Percentiles rank a stretch among this genome's conserved stretches.
Conservation (phyloP, 2,329 filamentous ascomycete genomes). For the Aspergillus novoparasiticus region DNA sequence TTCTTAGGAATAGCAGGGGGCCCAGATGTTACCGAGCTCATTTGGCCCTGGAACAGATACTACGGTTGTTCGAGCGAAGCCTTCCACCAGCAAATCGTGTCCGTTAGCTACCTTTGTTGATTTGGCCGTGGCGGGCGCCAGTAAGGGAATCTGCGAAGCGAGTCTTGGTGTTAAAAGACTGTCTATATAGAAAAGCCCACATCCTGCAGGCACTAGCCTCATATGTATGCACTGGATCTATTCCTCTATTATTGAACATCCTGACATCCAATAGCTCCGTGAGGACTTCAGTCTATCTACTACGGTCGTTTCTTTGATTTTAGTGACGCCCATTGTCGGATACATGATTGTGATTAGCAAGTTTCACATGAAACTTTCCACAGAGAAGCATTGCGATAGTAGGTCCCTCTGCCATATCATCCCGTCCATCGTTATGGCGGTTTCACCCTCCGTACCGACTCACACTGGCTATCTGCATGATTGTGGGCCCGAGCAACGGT, state of each 20-base stretch:
- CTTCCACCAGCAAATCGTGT: slow-evolving; percentile 21
- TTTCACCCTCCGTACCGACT: slow-evolving; percentile 40
- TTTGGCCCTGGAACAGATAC: slow-evolving; percentile 6
- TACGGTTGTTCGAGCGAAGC: slow-evolving; percentile 13
- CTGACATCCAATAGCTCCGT: not conserved
- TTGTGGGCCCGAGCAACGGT: not conserved
- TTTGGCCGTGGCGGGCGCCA: slow-evolving; percentile 58
- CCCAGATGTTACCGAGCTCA: not conserved
- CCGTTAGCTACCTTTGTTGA: slow-evolving; percentile 51
- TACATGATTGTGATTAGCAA: slow-evolving; percentile 49
- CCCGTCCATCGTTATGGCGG: slow-evolving; percentile 31
- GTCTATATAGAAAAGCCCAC: slow-evolving; percentile 4
- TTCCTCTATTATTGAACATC: not conserved
- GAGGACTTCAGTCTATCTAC: slow-evolving; percentile 12
- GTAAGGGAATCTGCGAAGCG: slow-evolving; percentile 59
- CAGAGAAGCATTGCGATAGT: slow-evolving; percentile 73
- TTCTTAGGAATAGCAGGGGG: slow-evolving; percentile 1
- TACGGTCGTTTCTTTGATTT: slow-evolving; percentile 51
- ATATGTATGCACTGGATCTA: slow-evolving; percentile 40
- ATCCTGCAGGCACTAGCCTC: slow-evolving; percentile 47
- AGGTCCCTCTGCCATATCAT: slow-evolving; percentile 43
- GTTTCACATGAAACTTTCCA: slow-evolving; percentile 53
- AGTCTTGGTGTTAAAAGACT: slow-evolving; percentile 25
- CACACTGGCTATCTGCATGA: slow-evolving; percentile 35
- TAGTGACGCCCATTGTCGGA: slow-evolving; percentile 52